Evolutionary conservation across 345 rosid genomes (phyloP).

Genomic region (Moricandia moricandioides): DNA sequence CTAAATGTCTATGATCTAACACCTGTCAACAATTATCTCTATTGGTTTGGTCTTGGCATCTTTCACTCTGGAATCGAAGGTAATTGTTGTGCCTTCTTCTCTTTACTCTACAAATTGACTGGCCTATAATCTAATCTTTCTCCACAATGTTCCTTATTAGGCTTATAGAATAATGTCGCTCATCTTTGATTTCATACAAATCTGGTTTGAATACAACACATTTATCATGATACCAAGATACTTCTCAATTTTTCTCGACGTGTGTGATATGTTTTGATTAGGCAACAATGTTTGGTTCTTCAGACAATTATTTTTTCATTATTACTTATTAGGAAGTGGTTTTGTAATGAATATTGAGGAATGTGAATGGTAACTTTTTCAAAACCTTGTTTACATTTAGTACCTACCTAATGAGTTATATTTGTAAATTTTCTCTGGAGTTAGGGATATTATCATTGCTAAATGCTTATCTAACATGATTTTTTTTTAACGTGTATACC

Average conservation of each 20-base stretch:
- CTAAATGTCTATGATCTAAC: slow-evolving; percentile 95
- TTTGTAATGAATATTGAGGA: background rate
- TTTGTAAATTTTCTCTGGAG: background rate
- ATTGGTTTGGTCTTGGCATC: slow-evolving; percentile 88
- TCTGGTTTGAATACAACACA: background rate
- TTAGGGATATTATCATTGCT: background rate
- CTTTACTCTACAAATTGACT: background rate
- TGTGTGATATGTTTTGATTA: background rate
- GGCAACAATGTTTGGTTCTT: slow-evolving; percentile 1
- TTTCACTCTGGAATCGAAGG: slow-evolving; percentile 98
- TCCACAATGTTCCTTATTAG: background rate
- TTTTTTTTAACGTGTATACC: slow-evolving; percentile 4
- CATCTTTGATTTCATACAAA: background rate
- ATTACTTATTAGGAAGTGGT: background rate
- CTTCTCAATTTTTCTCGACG: background rate
- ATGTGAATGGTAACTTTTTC: background rate
- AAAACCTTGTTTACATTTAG: background rate
- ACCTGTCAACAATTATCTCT: slow-evolving; percentile 87
- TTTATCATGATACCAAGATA: background rate
- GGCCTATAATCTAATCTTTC: background rate
- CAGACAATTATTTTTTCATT: background rate
- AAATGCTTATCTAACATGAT: slow-evolving; percentile 2
- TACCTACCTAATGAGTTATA: background rate
- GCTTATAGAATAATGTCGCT: background rate
- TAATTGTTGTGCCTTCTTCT: slow-evolving; percentile 22